Evolutionary conservation across 2,329 filamentous ascomycete species (phyloP).

Genomic region (Elsinoe batatas): DNA sequence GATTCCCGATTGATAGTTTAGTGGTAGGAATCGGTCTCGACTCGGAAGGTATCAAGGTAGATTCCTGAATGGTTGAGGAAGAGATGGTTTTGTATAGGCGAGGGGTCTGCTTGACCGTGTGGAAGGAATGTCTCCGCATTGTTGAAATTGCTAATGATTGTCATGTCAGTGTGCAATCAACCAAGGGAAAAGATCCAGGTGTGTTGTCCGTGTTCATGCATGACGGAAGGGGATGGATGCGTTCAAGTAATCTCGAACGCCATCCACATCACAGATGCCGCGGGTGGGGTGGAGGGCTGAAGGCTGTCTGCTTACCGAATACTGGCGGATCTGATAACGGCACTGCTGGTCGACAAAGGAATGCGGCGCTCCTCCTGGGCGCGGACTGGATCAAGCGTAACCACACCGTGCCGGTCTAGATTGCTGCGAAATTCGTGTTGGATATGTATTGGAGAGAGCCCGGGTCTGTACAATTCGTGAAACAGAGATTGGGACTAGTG

Average conservation of each 20-base stretch:
- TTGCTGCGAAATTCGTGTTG: not conserved
- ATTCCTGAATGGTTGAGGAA: conserved; percentile 3
- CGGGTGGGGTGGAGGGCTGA: not conserved
- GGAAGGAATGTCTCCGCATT: conserved; percentile 24
- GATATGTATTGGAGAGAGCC: not conserved
- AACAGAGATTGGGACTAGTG: not conserved
- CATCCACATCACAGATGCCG: not conserved
- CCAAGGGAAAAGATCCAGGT: not conserved
- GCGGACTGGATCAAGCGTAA: conserved; percentile 4
- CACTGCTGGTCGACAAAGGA: conserved; percentile 5
- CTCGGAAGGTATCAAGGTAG: conserved; percentile 36
- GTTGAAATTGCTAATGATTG: conserved; percentile 7
- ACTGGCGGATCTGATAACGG: conserved; percentile 13
- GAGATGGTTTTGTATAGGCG: conserved; percentile 28
- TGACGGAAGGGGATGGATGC: not conserved
- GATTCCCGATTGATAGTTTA: conserved; percentile 10
- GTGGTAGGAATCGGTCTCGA: conserved; percentile 23
- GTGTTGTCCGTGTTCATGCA: not conserved
- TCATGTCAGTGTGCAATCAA: not conserved
- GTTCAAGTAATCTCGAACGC: not conserved
- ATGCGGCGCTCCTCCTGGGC: conserved; percentile 1
- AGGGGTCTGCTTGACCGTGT: conserved; percentile 19
- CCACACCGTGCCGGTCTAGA: not conserved
- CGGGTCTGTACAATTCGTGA: not conserved
- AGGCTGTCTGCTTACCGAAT: conserved; percentile 6